Base-by-base conservation (phyloP, 805 yeast genomes). In the Kluyveromyces aestuarii region DNA sequence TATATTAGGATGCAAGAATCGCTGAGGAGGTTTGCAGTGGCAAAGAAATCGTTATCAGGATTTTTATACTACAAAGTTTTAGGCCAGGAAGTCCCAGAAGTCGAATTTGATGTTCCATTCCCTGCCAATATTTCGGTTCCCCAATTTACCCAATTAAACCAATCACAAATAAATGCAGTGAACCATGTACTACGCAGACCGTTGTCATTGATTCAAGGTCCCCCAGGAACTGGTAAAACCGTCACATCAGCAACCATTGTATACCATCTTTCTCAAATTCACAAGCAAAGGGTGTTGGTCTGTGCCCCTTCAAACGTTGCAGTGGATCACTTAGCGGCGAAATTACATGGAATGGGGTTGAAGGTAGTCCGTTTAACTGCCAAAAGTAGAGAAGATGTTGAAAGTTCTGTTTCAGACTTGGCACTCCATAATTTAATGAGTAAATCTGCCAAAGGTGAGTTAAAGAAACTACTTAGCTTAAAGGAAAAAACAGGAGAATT, bases 221-320 rank as follows among this genome's bases (percentile, higher is more conserved):
- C 97, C 9, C 97, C 97, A 3, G 96, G 96, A 54, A 90, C 97
- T 0, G 97, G 97, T 63, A 90, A 90, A 62, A 90, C 97, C 0
- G 95, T 87, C 14, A 89, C 96, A 0, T 87, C 96, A 0, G 91
- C 96, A 1, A 82, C 95, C 0, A 86, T 90, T 50, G 78, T 89
- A 30, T 83, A 86, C 56, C 96, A 87, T 58, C 69, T 88, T 47
- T 73, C 81, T 2, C 77, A 79, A 50, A 60, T 81, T 51, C 79
- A 77, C 56, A 77, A 77, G 48, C 81, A 79, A 44, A 77, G 79
- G 52, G 80, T 89, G 8, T 72, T 90, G 39, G 96, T 89, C 2
- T 87, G 96, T 72, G 96, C 97, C 2, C 96, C 97, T 19, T 89
- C 96, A 18, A 90, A 90, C 65, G 91, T 90, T 45, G 97, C 96